Evolutionary conservation across 2,329 filamentous ascomycete species (phyloP).

Genomic region (Aspergillus sp.): DNA sequence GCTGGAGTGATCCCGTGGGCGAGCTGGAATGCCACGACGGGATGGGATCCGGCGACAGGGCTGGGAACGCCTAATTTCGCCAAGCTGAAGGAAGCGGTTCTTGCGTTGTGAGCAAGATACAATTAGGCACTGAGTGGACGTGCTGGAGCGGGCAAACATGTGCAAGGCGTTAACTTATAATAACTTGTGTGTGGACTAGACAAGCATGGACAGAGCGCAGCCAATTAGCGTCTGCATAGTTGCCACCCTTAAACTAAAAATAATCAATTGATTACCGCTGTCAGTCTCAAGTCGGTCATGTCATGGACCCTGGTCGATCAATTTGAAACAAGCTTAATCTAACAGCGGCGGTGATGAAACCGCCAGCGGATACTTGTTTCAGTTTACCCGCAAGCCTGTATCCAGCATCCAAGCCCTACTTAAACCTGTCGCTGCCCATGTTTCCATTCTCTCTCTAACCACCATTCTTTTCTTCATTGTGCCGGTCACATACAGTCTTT

Average conservation of each 20-base stretch:
- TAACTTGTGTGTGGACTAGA: too few species aligned
- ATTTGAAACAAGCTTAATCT: slow-evolving; percentile 4
- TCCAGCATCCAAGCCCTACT: not conserved
- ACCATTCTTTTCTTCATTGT: not conserved
- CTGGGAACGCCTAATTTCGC: slow-evolving; percentile 35
- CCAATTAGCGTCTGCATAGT: too few species aligned
- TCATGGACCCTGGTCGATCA: slow-evolving; percentile 1
- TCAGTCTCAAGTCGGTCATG: not conserved
- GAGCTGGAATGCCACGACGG: slow-evolving; percentile 34
- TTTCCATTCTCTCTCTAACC: not conserved
- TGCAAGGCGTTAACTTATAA: too few species aligned
- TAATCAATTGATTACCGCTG: too few species aligned
- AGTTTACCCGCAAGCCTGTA: slow-evolving; percentile 5
- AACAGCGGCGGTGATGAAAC: not conserved
- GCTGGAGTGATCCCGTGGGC: slow-evolving; percentile 28
- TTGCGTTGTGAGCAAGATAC: not conserved
- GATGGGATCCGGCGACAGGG: slow-evolving; percentile 47
- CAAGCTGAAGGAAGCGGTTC: not conserved
- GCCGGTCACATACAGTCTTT: slow-evolving; percentile 4
- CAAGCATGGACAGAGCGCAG: too few species aligned
- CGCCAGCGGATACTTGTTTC: not conserved
- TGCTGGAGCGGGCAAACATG: too few species aligned
- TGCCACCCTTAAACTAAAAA: too few species aligned
- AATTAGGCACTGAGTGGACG: too few species aligned
- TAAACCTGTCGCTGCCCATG: not conserved